phyloP scores from a whole-genome alignment of 257 asterid genomes.

The Ilex asprella region DNA sequence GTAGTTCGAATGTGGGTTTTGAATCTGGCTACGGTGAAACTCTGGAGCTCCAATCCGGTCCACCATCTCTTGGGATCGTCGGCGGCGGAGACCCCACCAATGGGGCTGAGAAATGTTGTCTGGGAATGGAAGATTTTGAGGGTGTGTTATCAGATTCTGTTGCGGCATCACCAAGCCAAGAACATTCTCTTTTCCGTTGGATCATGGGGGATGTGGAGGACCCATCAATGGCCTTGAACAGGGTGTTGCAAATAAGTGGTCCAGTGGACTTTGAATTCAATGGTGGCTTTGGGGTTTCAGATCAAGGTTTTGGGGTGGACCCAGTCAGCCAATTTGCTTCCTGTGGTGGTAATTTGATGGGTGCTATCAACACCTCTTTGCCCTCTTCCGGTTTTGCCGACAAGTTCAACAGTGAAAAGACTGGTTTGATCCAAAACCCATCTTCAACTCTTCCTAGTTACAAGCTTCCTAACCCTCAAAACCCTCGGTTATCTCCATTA shows the following conservation, averaged over 20 bases:
- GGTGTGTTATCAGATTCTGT: conserved; percentile 64
- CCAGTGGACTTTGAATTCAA: conserved; percentile 51
- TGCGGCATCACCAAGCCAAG: conserved; percentile 63
- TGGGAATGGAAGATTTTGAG: conserved; percentile 82
- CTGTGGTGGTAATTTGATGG: conserved; percentile 28
- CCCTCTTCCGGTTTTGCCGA: conserved; percentile 22
- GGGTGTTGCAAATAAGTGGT: conserved; percentile 45
- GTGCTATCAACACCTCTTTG: conserved; percentile 19
- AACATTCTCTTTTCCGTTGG: conserved; percentile 69
- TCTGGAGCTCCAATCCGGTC: conserved; percentile 36
- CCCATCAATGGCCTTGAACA: conserved; percentile 58
- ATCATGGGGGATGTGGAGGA: conserved; percentile 94
- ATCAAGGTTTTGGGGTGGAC: conserved; percentile 58
- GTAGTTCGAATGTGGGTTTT: conserved; percentile 64
- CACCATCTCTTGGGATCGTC: conserved; percentile 50
- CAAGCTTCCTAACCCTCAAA: conserved; percentile 26
- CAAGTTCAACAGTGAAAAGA: conserved; percentile 32
- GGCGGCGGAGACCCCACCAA: conserved; percentile 19
- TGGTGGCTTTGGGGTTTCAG: conserved; percentile 55
- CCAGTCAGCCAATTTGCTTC: conserved; percentile 12
- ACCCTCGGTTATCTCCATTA: conserved; percentile 26
- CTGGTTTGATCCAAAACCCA: conserved; percentile 27
- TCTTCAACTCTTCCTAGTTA: conserved; percentile 26
- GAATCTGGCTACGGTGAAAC: conserved; percentile 24
- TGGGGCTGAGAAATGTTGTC: conserved; percentile 37